Conservation (phyloP, 73 alveolate species). For the Paramecium sonneborni region DNA sequence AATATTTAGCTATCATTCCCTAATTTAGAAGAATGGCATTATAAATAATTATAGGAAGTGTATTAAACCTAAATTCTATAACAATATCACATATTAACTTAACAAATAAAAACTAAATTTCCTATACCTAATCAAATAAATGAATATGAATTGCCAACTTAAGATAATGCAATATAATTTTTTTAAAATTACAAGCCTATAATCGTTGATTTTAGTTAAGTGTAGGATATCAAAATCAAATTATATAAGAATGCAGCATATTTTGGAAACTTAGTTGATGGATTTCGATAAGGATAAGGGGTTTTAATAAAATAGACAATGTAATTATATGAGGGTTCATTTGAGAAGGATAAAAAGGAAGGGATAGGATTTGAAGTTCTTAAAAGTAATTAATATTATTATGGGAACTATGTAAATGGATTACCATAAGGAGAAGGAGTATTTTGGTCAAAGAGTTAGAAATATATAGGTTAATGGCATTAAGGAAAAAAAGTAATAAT, state of each 20-base stretch:
- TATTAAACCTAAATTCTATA: neutral
- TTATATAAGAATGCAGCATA: neutral
- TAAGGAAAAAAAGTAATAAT: conserved; percentile 63
- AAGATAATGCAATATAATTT: neutral
- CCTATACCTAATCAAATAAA: neutral
- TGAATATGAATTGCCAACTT: neutral
- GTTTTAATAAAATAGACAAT: neutral
- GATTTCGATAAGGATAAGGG: neutral
- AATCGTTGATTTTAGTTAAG: neutral
- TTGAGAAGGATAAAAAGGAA: conserved; percentile 31
- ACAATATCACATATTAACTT: neutral
- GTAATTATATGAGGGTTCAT: conserved; percentile 49
- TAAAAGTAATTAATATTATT: conserved; percentile 71
- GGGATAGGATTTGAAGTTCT: conserved; percentile 78
- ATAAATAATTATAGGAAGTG: neutral
- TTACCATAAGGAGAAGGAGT: conserved; percentile 76
- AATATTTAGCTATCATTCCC: neutral
- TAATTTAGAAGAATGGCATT: neutral
- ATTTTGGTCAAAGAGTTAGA: conserved; percentile 57
- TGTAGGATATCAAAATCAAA: neutral
- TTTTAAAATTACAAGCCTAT: neutral
- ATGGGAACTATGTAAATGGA: conserved; percentile 78
- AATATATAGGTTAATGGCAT: conserved; percentile 77
- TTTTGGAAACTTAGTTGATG: neutral
- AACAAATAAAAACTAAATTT: neutral